Conservation (phyloP, 768 basidiomycete genomes). For the Tylopilus balloui region DNA sequence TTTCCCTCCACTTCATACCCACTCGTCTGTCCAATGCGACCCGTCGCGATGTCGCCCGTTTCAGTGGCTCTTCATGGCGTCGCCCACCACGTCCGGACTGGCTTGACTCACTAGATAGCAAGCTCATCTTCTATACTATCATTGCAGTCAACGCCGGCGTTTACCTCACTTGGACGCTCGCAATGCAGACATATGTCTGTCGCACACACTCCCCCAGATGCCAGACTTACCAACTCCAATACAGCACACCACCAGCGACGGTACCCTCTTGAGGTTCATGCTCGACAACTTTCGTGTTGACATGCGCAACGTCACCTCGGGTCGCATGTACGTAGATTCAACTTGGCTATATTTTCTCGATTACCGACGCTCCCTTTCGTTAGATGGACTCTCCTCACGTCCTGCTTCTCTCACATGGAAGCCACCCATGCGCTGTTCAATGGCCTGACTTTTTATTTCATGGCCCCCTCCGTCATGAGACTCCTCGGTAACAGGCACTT, state of each 20-base stretch:
- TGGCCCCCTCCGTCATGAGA: slow-evolving; percentile 59
- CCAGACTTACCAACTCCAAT: neutral
- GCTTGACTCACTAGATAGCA: slow-evolving; percentile 51
- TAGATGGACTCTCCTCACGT: slow-evolving; percentile 74
- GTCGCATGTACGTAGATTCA: slow-evolving; percentile 53
- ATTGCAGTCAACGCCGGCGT: slow-evolving; percentile 60
- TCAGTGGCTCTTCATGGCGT: slow-evolving; percentile 22
- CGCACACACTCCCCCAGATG: slow-evolving; percentile 17
- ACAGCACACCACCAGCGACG: slow-evolving; percentile 38
- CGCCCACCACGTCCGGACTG: slow-evolving; percentile 29
- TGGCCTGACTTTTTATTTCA: slow-evolving; percentile 73
- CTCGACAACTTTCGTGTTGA: slow-evolving; percentile 58
- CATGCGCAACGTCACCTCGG: slow-evolving; percentile 54
- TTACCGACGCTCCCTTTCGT: neutral
- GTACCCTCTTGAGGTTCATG: slow-evolving; percentile 46
- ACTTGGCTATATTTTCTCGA: neutral
- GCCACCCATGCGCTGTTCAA: slow-evolving; percentile 68
- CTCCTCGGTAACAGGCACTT: slow-evolving; percentile 66
- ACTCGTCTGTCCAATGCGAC: slow-evolving; percentile 19
- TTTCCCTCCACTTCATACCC: slow-evolving; percentile 17
- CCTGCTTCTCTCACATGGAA: slow-evolving; percentile 65
- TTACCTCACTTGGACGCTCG: slow-evolving; percentile 54
- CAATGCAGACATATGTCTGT: slow-evolving; percentile 31
- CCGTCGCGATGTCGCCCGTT: slow-evolving; percentile 16
- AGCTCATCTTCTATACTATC: slow-evolving; percentile 57